These are phyloP conservation scores for Diutina scorzettiae DNA, from an alignment of 1,139 yeast species.

Conservation along the genomic window DNA sequence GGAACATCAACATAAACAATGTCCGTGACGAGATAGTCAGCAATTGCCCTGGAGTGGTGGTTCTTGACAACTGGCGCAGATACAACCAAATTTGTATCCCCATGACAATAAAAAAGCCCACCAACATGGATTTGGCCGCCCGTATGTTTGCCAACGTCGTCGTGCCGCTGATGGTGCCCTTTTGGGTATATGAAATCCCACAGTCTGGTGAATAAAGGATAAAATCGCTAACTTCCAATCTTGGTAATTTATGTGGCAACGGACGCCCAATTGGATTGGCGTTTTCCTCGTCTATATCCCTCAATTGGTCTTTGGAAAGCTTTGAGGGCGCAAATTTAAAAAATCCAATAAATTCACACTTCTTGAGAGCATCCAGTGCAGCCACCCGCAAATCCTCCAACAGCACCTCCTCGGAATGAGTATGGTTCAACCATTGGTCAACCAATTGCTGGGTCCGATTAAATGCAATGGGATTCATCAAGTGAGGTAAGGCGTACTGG, in stretches of 20 bases:
- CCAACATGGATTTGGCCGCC: slow-evolving; percentile 31
- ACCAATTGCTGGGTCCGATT: slow-evolving; percentile 26
- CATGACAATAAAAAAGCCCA: slow-evolving; percentile 36
- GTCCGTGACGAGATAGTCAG: slow-evolving; percentile 21
- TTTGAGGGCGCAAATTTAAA: slow-evolving; percentile 57
- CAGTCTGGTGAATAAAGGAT: slow-evolving; percentile 83
- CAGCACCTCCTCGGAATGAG: slow-evolving; percentile 24
- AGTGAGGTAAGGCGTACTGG: slow-evolving; percentile 46
- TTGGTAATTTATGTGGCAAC: slow-evolving; percentile 40
- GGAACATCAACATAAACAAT: slow-evolving; percentile 28
- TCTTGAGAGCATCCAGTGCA: slow-evolving; percentile 25
- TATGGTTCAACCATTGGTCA: slow-evolving; percentile 27
- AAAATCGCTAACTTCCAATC: slow-evolving; percentile 39
- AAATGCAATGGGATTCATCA: slow-evolving; percentile 32
- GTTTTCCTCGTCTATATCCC: slow-evolving; percentile 60
- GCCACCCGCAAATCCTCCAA: slow-evolving; percentile 25
- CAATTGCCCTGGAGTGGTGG: slow-evolving; percentile 72
- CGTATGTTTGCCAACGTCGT: slow-evolving; percentile 38
- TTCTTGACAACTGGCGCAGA: slow-evolving; percentile 51
- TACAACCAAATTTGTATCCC: slow-evolving; percentile 20
- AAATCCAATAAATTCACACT: slow-evolving; percentile 63
- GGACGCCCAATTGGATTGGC: slow-evolving; percentile 68
- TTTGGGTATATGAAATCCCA: slow-evolving; percentile 41
- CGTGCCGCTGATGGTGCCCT: slow-evolving; percentile 36
- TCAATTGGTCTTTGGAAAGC: slow-evolving; percentile 38